Base-by-base conservation (phyloP, 1,139 yeast genomes). In the Sugiyamaella neomexicana region DNA sequence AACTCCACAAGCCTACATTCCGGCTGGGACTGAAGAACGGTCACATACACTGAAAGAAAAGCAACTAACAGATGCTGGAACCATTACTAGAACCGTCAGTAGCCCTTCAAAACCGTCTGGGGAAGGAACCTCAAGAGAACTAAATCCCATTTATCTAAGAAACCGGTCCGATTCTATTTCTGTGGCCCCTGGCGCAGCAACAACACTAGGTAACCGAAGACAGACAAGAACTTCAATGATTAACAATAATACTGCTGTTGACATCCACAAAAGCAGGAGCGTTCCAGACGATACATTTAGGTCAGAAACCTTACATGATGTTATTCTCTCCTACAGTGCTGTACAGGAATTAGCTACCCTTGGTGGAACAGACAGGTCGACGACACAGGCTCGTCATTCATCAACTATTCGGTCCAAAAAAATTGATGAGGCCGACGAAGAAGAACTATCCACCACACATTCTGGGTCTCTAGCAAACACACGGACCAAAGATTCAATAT, bases 281-380 rank as follows among this genome's bases (percentile, higher is more conserved):
- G 36, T 34, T 5, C 40, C 54, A 10, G 42, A 39, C 23, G 27
- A 13, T 10, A 17, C 27, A 9, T 25, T 15, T 45, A 13, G 45
- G 6, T 23, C 52, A n/a, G 54, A 55, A 20, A 56, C 51, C 1
- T 20, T 56, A 20, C 42, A 46, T n/a, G 60, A 62, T 42, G 59
- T 62, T 2, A 60, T 62, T 10, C 36, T 52, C 13, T 60, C 61
- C 27, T 61, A 57, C 44, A 56, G 60, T 44, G 51, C 45, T 27
- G 45, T 39, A 1, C 15, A 34, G 20, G 49, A 45, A 20, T 23
- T 36, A 13, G 34, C 27, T n/a, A 37, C 40, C 8, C 15, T 36
- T 7, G 42, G 42, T 13, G 47, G 47, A 16, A 32, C 47, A 15
- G 47, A 44, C 9, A 39, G 32, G 32, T 1, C 16, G 12, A 20